phyloP scores from a whole-genome alignment of 73 alveolate species.

The Paramecium sexaurelia region DNA sequence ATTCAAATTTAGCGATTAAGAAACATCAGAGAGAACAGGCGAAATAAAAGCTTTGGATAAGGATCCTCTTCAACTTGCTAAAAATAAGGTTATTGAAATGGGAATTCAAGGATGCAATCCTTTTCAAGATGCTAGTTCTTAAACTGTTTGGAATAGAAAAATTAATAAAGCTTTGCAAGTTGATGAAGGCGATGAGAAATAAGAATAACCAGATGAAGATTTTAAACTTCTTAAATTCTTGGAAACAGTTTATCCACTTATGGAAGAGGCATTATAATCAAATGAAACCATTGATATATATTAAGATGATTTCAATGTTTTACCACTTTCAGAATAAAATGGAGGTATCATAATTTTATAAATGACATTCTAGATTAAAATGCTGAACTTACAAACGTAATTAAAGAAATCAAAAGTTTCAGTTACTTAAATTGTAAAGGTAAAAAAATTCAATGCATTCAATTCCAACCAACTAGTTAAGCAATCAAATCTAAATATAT shows the following conservation, averaged over 20 bases:
- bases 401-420: conserved; percentile 69
- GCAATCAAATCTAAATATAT: conserved; percentile 68
- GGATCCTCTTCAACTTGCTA: conserved; percentile 56
- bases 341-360: conserved; percentile 50
- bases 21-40: conserved; percentile 61
- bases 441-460: conserved; percentile 80
- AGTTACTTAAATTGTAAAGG: conserved; percentile 74
- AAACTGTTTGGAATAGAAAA: conserved; percentile 67
- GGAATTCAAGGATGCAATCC: conserved; percentile 68
- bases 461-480: conserved; percentile 77
- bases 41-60: conserved; percentile 51
- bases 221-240: conserved; percentile 41
- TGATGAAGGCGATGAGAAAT: conserved; percentile 52
- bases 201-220: conserved; percentile 56
- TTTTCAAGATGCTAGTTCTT: conserved; percentile 35
- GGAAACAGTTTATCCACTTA: conserved; percentile 61
- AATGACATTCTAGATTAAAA: background rate
- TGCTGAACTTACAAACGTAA: conserved; percentile 66
- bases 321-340: conserved; percentile 78
- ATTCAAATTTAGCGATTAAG: conserved; percentile 64
- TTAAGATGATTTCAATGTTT: conserved; percentile 93
- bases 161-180: conserved; percentile 60
- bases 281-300: conserved; percentile 97
- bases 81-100: conserved; percentile 65
- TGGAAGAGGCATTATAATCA: conserved; percentile 96